These are phyloP conservation scores for Linnemannia exigua DNA, from an alignment of 192 early-diverging fungal genomes.

Conservation along the genomic window DNA sequence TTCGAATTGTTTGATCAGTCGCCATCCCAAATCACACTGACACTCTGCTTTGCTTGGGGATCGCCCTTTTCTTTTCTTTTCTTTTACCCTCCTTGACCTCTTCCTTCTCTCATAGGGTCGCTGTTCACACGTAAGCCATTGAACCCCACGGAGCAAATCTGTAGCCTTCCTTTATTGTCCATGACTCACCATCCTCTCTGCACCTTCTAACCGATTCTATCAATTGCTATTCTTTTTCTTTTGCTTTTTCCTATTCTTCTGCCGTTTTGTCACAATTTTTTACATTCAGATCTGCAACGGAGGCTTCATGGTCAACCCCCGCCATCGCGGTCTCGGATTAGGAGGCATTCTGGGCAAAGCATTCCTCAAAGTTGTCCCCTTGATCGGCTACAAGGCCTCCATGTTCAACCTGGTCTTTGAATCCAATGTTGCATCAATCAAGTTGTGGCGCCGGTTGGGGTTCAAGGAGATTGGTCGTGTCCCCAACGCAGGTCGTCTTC, in stretches of 20 bases:
- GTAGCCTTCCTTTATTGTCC: not conserved
- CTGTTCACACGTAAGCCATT: slow-evolving; percentile 48
- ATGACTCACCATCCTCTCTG: not conserved
- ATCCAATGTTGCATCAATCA: slow-evolving; percentile 74
- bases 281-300: slow-evolving; percentile 76
- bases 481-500: slow-evolving; percentile 73
- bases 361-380: slow-evolving; percentile 72
- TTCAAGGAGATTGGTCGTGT: slow-evolving; percentile 78
- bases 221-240: not conserved
- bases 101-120: slow-evolving; percentile 29
- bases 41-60: not conserved
- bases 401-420: slow-evolving; percentile 89
- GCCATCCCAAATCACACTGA: not conserved
- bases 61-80: not conserved
- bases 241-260: slow-evolving; percentile 20
- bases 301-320: slow-evolving; percentile 74
- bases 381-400: slow-evolving; percentile 78
- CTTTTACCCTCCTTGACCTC: not conserved
- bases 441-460: slow-evolving; percentile 73
- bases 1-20: not conserved
- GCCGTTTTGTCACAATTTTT: not conserved
- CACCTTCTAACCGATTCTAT: not conserved
- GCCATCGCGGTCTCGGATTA: slow-evolving; percentile 66
- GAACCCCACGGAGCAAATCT: not conserved
- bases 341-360: slow-evolving; percentile 73